A percentile compares a stretch with the other conserved stretches of the same genome.
These are phyloP conservation scores for Arthrobotrys iridis DNA, from an alignment of 2,329 filamentous ascomycete species.

Conservation along the genomic window DNA sequence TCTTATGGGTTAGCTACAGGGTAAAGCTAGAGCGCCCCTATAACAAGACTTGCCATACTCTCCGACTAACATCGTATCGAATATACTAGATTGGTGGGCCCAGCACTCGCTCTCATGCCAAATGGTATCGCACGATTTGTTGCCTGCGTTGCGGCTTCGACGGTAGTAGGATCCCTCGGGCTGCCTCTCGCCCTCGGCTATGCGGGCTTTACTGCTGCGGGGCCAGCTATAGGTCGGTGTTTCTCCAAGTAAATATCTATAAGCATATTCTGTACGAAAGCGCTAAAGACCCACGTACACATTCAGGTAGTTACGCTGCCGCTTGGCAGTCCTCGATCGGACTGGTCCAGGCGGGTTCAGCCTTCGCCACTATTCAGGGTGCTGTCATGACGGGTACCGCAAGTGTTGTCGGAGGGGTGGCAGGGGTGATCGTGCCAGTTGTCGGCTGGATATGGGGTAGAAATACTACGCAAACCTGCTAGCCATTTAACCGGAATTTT, in stretches of 20 bases:
- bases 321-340: constrained; percentile 12
- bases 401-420: neutral
- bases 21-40: too few relatives aligned
- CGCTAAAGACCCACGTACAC: neutral
- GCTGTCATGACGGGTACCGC: neutral
- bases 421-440: neutral
- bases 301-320: constrained; percentile 1
- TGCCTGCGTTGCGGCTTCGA: neutral
- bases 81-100: neutral
- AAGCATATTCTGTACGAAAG: too few relatives aligned
- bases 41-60: too few relatives aligned
- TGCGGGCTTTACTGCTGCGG: neutral
- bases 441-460: neutral
- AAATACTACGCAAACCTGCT: neutral
- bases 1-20: too few relatives aligned
- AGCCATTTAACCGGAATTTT: too few relatives aligned
- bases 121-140: neutral
- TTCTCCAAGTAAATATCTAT: too few relatives aligned
- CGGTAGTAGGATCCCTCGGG: neutral
- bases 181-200: neutral
- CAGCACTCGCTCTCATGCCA: neutral
- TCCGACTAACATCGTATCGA: too few relatives aligned
- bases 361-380: neutral
- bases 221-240: neutral
- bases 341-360: neutral